A percentile compares a stretch with the other conserved stretches of the same genome.
These are phyloP conservation scores for Gymnopus androsaceus DNA, from an alignment of 1,284 basidiomycete species.

Conservation along the genomic window DNA sequence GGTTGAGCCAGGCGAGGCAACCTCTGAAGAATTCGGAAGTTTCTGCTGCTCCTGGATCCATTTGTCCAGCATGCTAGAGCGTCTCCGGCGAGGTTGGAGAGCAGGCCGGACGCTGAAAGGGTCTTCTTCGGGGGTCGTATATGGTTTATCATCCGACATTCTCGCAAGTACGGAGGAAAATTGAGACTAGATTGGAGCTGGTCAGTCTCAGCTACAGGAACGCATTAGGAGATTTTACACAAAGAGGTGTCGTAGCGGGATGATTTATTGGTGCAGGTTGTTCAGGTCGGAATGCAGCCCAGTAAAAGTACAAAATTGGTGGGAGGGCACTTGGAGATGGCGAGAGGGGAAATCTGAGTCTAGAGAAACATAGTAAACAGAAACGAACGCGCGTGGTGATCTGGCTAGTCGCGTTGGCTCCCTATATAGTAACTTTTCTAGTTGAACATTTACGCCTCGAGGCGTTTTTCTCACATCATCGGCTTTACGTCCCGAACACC, in stretches of 20 bases:
- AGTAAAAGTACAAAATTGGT: conserved; percentile 5
- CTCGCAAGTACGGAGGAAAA: background rate
- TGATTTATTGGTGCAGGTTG: background rate
- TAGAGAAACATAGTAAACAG: conserved; percentile 5
- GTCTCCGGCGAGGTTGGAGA: conserved; percentile 38
- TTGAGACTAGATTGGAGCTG: background rate
- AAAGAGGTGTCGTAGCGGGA: conserved; percentile 5
- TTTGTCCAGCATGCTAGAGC: conserved; percentile 63
- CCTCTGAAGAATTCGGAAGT: conserved; percentile 17
- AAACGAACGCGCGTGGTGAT: conserved; percentile 8
- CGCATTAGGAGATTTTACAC: background rate
- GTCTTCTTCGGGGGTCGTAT: conserved; percentile 50
- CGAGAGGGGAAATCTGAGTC: background rate
- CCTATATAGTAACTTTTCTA: background rate
- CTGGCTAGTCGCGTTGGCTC: background rate
- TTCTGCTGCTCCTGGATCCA: conserved; percentile 69
- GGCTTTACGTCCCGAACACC: background rate
- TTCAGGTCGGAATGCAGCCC: background rate
- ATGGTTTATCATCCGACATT: conserved; percentile 40
- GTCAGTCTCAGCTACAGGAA: background rate
- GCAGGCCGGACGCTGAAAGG: conserved; percentile 43
- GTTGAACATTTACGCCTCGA: conserved; percentile 4
- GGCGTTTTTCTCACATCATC: background rate
- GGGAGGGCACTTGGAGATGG: background rate
- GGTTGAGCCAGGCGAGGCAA: conserved; percentile 28